Evolutionary conservation across 2,329 filamentous ascomycete species (phyloP).

Genomic region (Grosmannia huntii): DNA sequence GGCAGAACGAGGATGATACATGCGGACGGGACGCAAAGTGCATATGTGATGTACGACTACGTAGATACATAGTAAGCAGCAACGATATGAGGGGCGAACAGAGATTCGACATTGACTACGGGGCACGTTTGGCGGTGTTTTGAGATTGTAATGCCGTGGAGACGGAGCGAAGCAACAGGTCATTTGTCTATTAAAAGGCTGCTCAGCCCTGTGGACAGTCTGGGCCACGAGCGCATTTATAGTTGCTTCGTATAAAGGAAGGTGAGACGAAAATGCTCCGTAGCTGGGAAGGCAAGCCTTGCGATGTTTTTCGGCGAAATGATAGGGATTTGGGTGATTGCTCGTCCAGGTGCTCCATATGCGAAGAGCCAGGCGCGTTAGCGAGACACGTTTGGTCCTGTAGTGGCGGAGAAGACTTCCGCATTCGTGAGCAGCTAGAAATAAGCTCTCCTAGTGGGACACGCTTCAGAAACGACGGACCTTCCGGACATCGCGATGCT

Average conservation of each 20-base stretch:
- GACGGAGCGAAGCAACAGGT: neutral
- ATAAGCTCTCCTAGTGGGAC: neutral
- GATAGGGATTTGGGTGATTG: neutral
- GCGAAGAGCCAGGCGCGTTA: too few species aligned
- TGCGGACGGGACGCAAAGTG: neutral
- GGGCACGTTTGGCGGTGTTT: neutral
- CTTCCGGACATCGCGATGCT: neutral
- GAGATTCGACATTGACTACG: neutral
- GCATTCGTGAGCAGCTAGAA: neutral
- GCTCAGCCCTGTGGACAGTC: neutral
- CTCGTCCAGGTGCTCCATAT: too few species aligned
- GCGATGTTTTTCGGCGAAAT: neutral
- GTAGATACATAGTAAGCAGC: neutral
- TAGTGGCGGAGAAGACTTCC: neutral
- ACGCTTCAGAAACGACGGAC: neutral
- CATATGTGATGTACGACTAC: neutral
- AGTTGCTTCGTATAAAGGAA: neutral
- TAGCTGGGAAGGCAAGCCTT: neutral
- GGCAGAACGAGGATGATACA: neutral
- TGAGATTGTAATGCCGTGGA: neutral
- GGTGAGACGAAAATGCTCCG: neutral
- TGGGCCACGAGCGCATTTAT: neutral
- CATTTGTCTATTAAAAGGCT: neutral
- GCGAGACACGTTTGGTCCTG: neutral
- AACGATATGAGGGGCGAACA: neutral